phyloP scores from a whole-genome alignment of 1,139 yeast genomes.

The Nakaseomyces bracarensis region DNA sequence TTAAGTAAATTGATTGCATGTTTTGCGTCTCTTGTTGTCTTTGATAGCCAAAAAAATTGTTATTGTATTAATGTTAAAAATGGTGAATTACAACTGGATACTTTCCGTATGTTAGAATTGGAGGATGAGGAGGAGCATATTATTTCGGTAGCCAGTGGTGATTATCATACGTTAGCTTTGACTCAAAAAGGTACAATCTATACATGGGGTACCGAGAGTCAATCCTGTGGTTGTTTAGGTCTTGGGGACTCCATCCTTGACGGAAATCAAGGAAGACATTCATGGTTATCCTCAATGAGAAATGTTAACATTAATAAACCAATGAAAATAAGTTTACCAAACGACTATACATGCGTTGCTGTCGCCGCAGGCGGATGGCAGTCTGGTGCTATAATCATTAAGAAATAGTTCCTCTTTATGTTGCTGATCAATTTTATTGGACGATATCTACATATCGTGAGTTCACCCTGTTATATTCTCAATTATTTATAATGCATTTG shows the following conservation, averaged over 20 bases:
- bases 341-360: conserved; percentile 38
- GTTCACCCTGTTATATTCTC: too few species aligned
- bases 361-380: conserved; percentile 81
- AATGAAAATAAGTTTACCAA: conserved; percentile 33
- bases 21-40: conserved; percentile 41
- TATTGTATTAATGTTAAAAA: conserved; percentile 35
- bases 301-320: conserved; percentile 43
- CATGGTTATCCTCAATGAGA: conserved; percentile 30
- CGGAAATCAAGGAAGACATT: conserved; percentile 16
- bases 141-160: conserved; percentile 59
- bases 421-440: too few species aligned
- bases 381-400: conserved; percentile 47
- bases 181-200: conserved; percentile 50
- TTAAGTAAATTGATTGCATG: conserved; percentile 26
- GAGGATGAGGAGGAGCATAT: conserved; percentile 42
- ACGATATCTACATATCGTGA: too few species aligned
- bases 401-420: too few species aligned
- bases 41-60: conserved; percentile 38
- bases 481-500: too few species aligned
- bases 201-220: conserved; percentile 65
- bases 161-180: conserved; percentile 62
- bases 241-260: conserved; percentile 36
- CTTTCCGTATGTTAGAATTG: conserved; percentile 29
- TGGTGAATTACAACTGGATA: conserved; percentile 28
- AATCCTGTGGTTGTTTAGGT: conserved; percentile 63